phyloP scores from a whole-genome alignment of 139 green algal species.

The Pedinophyceae sp. region DNA sequence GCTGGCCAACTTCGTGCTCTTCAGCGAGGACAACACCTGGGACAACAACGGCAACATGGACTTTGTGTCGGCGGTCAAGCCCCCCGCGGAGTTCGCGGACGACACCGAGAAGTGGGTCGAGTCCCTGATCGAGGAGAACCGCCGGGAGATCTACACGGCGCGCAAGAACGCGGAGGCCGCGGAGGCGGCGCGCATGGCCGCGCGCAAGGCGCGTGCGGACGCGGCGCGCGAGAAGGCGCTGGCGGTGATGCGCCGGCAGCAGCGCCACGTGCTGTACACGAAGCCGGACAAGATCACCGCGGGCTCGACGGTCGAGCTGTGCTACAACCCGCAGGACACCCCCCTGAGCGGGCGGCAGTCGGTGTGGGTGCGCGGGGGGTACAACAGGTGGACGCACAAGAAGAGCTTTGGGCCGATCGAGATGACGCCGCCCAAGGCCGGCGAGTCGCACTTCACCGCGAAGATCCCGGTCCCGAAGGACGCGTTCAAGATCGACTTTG shows the following conservation, averaged over 20 bases:
- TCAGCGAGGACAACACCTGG: slow-evolving; percentile 44
- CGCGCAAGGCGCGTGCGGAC: slow-evolving; percentile 15
- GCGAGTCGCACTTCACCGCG: slow-evolving; percentile 6
- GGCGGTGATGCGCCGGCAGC: slow-evolving; percentile 4
- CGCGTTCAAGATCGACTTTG: slow-evolving; percentile 23
- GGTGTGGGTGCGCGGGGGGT: slow-evolving; percentile 40
- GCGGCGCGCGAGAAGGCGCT: slow-evolving; percentile 12
- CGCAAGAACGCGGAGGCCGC: slow-evolving; percentile 5
- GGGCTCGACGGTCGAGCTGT: slow-evolving; percentile 29
- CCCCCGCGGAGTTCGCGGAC: background rate
- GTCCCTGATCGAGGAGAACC: slow-evolving; percentile 7
- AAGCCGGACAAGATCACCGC: slow-evolving; percentile 12
- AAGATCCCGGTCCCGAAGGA: slow-evolving; percentile 13
- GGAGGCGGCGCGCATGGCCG: background rate
- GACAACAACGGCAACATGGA: slow-evolving; percentile 61
- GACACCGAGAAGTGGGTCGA: slow-evolving; percentile 13
- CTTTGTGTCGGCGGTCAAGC: slow-evolving; percentile 7
- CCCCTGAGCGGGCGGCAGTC: slow-evolving; percentile 24
- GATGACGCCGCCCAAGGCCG: slow-evolving; percentile 31
- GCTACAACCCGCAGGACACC: slow-evolving; percentile 56
- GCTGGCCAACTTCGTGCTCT: slow-evolving; percentile 56
- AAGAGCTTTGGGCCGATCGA: slow-evolving; percentile 26
- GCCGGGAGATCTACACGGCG: slow-evolving; percentile 7
- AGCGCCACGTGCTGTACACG: slow-evolving; percentile 30
- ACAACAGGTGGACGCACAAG: slow-evolving; percentile 45